These are phyloP conservation scores for Metschnikowia corniflorae DNA, from an alignment of 805 yeast genomes.

Conservation along the genomic window DNA sequence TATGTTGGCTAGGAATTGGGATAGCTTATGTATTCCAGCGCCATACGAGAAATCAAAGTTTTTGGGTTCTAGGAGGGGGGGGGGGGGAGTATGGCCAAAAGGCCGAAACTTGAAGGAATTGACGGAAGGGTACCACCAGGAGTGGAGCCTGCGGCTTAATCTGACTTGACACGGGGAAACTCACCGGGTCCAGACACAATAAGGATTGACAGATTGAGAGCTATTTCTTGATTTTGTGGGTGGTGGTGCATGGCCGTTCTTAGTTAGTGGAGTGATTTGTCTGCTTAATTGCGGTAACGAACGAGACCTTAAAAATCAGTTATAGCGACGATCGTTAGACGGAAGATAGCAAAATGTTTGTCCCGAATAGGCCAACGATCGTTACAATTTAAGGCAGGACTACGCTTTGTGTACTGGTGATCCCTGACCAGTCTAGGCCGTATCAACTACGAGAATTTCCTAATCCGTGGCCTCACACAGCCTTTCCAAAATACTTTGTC, in stretches of 20 bases:
- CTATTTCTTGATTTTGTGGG: background rate
- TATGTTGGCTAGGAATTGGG: no score
- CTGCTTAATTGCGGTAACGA: constrained; percentile 49
- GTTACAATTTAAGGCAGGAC: no score
- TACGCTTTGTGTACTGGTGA: no score
- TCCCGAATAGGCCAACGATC: no score
- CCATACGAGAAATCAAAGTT: background rate
- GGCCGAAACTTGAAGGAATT: constrained; percentile 3
- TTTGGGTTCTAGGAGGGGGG: no score
- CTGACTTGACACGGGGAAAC: constrained; percentile 3
- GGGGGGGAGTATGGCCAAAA: background rate
- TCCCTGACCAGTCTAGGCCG: no score
- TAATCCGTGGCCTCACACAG: no score
- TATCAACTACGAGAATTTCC: no score
- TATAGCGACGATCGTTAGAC: no score
- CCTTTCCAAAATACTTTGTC: no score
- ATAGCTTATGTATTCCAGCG: background rate
- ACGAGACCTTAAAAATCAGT: constrained; percentile 48
- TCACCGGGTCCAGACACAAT: constrained; percentile 6
- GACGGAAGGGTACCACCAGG: constrained; percentile 4
- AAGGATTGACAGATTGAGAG: constrained; percentile 4
- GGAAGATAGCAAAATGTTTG: no score
- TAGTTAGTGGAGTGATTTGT: constrained; percentile 10
- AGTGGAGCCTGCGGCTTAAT: constrained; percentile 3
- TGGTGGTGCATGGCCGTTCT: constrained; percentile 2